Evolutionary conservation across 768 basidiomycete species (phyloP), one percentile per base, ranked within the genome.

Genomic region (Daedalea quercina): DNA sequence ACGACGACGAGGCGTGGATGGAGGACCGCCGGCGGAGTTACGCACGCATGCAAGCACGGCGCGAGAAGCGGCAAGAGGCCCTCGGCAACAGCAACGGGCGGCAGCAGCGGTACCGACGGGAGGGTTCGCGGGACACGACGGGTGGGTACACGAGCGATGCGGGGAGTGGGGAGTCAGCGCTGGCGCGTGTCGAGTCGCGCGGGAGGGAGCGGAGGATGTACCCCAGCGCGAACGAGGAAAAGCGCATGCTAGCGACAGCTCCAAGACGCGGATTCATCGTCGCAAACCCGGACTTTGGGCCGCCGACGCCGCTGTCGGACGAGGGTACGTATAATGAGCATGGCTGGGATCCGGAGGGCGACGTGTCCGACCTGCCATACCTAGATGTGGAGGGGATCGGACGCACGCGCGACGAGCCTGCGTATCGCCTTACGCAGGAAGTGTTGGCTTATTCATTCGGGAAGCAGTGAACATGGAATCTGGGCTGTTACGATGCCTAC

Each of bases 1-100:
- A 63, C 13, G 64, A 67, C 37, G 67, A 68, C 47, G 65, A 67
- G n/a, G 61, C 59, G 7, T 77, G 76, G 76, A 63, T 64, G 61
- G 60, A 52, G n/a, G 62, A 70, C 24, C 64, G 71, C 23, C 67
- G 72, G 25, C 60, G 57, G 17, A 69, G 69, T 51, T 55, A 72
- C 22, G 65, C 67, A 22, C 54, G 70, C 31, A 72, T 73, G 59
- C 64, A 59, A 28, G 59, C 61, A 1, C 56, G 57, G 56, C 66
- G 67, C 49, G 63, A 63, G 50, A 64, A 57, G 44, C 59, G 70
- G 15, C 57, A 65, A 7, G 64, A 51, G 49, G 59, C 45, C n/a
- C n/a, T n/a, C n/a, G n/a, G n/a, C 2, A 20, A 2, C 40, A 40
- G 54, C n/a, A 31, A 11, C 28, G 11, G 28, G 28, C 28, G 11